A percentile compares a stretch with the other conserved stretches of the same genome.
Evolutionary conservation across 148 eudicot species (phyloP).

Genomic region (Camellia sinensis): DNA sequence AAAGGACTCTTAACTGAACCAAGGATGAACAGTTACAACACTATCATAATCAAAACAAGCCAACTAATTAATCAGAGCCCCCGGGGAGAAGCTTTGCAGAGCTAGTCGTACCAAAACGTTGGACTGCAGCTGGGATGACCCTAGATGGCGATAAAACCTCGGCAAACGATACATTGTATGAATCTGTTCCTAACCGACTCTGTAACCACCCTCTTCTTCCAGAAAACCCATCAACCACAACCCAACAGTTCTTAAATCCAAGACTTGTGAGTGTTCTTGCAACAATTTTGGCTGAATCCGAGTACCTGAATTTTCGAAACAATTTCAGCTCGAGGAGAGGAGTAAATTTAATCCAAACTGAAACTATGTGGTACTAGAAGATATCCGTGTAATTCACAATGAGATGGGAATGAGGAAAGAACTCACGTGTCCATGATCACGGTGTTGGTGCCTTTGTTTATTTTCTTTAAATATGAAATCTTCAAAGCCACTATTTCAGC

Average conservation of each 20-base stretch:
- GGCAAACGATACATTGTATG: conserved; percentile 58
- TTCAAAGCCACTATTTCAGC: conserved; percentile 84
- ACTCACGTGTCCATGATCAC: conserved; percentile 95
- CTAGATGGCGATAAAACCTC: conserved; percentile 80
- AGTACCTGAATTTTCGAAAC: conserved; percentile 44
- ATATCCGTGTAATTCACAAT: background rate
- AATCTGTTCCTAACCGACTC: conserved; percentile 78
- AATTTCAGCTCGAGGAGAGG: too few relatives aligned
- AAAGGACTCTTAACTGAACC: background rate
- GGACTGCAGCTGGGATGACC: conserved; percentile 51
- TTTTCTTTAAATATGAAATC: conserved; percentile 83
- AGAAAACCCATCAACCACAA: conserved; percentile 81
- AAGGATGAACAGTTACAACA: background rate
- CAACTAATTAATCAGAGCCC: conserved; percentile 42
- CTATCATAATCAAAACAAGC: background rate
- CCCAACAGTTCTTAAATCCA: conserved; percentile 81
- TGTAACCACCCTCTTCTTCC: conserved; percentile 89
- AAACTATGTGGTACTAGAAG: background rate
- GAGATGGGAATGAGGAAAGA: conserved; percentile 14
- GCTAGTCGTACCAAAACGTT: conserved; percentile 53
- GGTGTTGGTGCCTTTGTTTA: conserved; percentile 69
- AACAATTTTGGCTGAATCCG: conserved; percentile 77
- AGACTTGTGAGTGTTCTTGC: conserved; percentile 68
- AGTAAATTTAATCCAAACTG: background rate
- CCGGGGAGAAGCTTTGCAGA: conserved; percentile 67